Conservation (phyloP, 441 rosid species). For the Hura crepitans region DNA sequence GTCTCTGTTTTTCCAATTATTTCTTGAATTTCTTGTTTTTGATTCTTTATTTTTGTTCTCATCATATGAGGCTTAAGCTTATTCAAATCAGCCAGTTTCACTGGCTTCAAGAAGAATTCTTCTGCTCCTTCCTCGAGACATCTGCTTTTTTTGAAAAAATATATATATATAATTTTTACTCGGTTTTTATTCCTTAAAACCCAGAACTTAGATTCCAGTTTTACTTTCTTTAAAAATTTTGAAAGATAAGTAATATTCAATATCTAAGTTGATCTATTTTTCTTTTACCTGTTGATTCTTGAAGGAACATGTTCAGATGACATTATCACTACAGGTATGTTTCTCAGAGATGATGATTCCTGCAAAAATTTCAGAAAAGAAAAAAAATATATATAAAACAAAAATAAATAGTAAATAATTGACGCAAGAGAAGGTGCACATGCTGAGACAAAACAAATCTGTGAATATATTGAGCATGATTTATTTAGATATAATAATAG, state of each 20-base stretch:
- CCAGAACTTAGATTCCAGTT: neutral
- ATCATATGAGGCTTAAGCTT: conserved; percentile 49
- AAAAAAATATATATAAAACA: neutral
- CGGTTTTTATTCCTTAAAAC: neutral
- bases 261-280: neutral
- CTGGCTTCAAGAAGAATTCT: conserved; percentile 64
- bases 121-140: conserved; percentile 79
- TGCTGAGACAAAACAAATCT: conserved; percentile 23
- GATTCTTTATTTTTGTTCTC: conserved; percentile 45
- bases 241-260: neutral
- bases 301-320: conserved; percentile 73
- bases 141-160: no score
- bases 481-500: conserved; percentile 17
- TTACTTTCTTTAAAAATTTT: neutral
- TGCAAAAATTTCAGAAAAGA: conserved; percentile 15
- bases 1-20: conserved; percentile 19
- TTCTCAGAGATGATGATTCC: conserved; percentile 50
- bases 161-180: no score
- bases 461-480: conserved; percentile 21
- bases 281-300: conserved; percentile 46
- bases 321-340: conserved; percentile 72
- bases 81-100: conserved; percentile 50
- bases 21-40: conserved; percentile 29
- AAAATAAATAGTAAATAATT: neutral
- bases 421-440: neutral